These are phyloP conservation scores for Flaveria linearis DNA, from an alignment of 129 eudicot genomes.

Conservation along the genomic window DNA sequence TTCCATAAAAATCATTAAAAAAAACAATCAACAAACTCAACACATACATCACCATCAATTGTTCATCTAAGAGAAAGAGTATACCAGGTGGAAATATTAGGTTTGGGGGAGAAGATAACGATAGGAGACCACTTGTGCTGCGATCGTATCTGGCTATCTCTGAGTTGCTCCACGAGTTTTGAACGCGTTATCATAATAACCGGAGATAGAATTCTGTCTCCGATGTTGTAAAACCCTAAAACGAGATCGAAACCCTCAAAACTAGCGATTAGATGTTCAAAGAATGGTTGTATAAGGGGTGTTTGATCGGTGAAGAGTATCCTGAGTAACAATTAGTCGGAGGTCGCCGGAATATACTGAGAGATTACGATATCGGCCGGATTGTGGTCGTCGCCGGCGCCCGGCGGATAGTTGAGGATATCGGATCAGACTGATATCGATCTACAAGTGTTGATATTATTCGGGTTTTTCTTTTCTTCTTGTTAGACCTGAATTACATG, in stretches of 20 bases:
- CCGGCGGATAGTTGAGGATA: neutral
- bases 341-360: neutral
- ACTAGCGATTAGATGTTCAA: constrained; percentile 17
- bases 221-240: constrained; percentile 40
- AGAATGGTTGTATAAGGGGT: too few relatives aligned
- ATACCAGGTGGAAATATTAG: constrained; percentile 65
- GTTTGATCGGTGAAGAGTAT: neutral
- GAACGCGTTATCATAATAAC: constrained; percentile 77
- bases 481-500: too few relatives aligned
- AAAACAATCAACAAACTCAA: neutral
- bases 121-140: constrained; percentile 79
- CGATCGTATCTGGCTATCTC: constrained; percentile 87
- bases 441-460: neutral
- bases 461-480: neutral
- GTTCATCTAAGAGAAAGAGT: constrained; percentile 10
- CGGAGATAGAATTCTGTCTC: constrained; percentile 22
- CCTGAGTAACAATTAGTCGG: neutral
- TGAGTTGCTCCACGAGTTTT: constrained; percentile 80
- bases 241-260: constrained; percentile 20
- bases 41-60: too few relatives aligned
- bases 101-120: constrained; percentile 74
- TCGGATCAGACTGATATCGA: neutral
- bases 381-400: neutral
- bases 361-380: neutral
- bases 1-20: neutral